A percentile compares a stretch with the other conserved stretches of the same genome.
Conservation (phyloP, 176 grass and related monocot genomes). For the Avena atlantica region DNA sequence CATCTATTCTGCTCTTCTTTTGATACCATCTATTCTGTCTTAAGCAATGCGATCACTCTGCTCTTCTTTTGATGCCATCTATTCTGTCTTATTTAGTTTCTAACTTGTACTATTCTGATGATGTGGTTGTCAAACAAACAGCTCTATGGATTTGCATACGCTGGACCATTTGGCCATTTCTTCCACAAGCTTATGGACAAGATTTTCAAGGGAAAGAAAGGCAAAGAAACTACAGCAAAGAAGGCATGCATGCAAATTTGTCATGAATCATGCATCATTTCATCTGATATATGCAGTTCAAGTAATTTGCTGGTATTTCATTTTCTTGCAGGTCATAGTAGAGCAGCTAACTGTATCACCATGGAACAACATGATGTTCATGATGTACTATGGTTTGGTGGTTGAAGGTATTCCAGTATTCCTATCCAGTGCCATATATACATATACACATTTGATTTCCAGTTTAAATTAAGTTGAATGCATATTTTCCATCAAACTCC, state of each 20-base stretch:
- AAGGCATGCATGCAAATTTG: constrained; percentile 58
- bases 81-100: background rate
- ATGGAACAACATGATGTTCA: constrained; percentile 86
- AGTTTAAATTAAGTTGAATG: constrained; percentile 6
- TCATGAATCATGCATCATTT: background rate
- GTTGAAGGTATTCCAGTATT: constrained; percentile 61
- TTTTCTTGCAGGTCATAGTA: constrained; percentile 58
- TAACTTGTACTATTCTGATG: background rate
- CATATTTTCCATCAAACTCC: constrained; percentile 1
- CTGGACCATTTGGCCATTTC: constrained; percentile 87
- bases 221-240: constrained; percentile 86
- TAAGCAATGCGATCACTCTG: background rate
- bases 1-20: background rate
- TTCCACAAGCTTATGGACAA: constrained; percentile 86
- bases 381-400: constrained; percentile 82
- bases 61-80: background rate
- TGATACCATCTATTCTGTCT: background rate
- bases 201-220: constrained; percentile 89
- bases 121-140: constrained; percentile 41
- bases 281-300: constrained; percentile 3
- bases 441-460: background rate
- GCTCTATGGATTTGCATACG: constrained; percentile 84
- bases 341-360: constrained; percentile 79
- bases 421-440: background rate
- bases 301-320: background rate